A percentile compares a stretch with the other conserved stretches of the same genome.
These are phyloP conservation scores for sunflower (Helianthus annuus) DNA, from an alignment of 129 eudicot species.

Conservation along the genomic window HanXRQr2.0-SUNRISE NC_035440.2:97059411-97059910, in stretches of 20 bases:
- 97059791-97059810: not conserved
- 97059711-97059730: conserved; percentile 47
- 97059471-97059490: conserved; percentile 36
- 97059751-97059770: not conserved
- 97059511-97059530: conserved; percentile 82
- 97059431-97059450: conserved; percentile 30
- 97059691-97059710: conserved; percentile 58
- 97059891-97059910: conserved; percentile 2
- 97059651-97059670: conserved; percentile 15
- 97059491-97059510: conserved; percentile 57
- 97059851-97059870: not conserved
- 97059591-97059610: conserved; percentile 57
- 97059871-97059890: not conserved
- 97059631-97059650: conserved; percentile 31
- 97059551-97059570: conserved; percentile 60
- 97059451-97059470: conserved; percentile 43
- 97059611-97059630: conserved; percentile 56
- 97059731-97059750: conserved; percentile 63
- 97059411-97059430: conserved; percentile 35
- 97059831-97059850: not conserved
- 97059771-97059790: not conserved
- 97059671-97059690: conserved; percentile 35
- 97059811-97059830: conserved; percentile 26
- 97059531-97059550: conserved; percentile 48
- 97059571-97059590: conserved; percentile 65